Evolutionary conservation across 208 protist species (phyloP).

Genomic region (Crithidia expoeki): DNA sequence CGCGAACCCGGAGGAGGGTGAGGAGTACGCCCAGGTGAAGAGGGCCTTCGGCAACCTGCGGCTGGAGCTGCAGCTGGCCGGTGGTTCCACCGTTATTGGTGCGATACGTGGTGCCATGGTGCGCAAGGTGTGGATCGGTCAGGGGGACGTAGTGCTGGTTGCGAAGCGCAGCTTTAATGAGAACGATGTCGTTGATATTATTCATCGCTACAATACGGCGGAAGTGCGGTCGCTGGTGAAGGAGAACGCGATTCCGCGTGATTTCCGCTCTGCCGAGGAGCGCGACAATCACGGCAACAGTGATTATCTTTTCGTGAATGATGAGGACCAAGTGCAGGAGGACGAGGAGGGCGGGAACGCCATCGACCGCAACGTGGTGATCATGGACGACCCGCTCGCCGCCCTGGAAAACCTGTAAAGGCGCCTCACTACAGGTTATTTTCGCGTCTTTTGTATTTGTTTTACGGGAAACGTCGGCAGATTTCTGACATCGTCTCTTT

Average conservation of each 20-base stretch:
- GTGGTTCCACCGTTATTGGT: conserved; percentile 79
- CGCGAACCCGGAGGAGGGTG: conserved; percentile 93
- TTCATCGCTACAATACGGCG: conserved; percentile 72
- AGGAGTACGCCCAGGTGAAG: conserved; percentile 98
- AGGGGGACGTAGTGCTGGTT: conserved; percentile 83
- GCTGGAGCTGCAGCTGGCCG: conserved; percentile 92
- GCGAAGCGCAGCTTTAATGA: conserved; percentile 80
- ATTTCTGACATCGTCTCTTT: no score
- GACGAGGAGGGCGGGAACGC: conserved; percentile 59
- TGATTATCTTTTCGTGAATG: conserved; percentile 84
- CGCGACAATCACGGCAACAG: conserved; percentile 53
- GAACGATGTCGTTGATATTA: conserved; percentile 86
- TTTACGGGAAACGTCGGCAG: no score
- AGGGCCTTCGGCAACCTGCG: conserved; percentile 97
- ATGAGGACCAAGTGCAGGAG: conserved; percentile 57
- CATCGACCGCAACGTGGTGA: conserved; percentile 72
- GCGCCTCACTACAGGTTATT: not conserved
- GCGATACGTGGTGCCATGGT: conserved; percentile 86
- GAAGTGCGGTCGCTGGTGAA: conserved; percentile 83
- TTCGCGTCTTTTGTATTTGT: not conserved
- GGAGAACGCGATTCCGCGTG: conserved; percentile 80
- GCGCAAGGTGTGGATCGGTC: conserved; percentile 81
- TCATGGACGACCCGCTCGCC: conserved; percentile 75
- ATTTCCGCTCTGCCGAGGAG: conserved; percentile 82
- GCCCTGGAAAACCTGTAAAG: conserved; percentile 74